Evolutionary conservation across 23 red algal genomes (phyloP), one percentile per base, ranked within the genome.

Genomic region (Chondrus crispus): DNA sequence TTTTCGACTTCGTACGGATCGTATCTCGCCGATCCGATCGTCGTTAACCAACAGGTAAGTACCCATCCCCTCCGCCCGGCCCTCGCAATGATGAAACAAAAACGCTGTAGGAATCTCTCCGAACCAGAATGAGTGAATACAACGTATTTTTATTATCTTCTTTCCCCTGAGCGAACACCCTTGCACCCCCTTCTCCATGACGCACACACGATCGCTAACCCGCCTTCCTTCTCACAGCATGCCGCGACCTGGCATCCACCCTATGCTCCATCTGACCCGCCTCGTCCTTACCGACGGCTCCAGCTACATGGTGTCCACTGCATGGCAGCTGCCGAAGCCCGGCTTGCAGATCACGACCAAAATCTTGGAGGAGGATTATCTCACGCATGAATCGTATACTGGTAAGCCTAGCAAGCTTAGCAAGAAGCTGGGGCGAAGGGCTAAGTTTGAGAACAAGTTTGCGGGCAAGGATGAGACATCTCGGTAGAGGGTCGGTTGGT

Each of bases 231-330:
- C 55, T 64, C 19, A 20, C 26, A 35, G 69, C 18, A 88, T 76
- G 58, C 80, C 84, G 73, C 45, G 72, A 12, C 70, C 80, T 18
- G 92, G 92, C 19, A 73, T 94, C 46, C 92, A 94, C 54, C 92
- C 92, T 45, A 88, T 88, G 73, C 46, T 87, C 53, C 82, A 94
- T 58, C 70, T 85, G 46, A 83, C 88, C 22, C 92, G 92, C 16
- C 5, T 88, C 49, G 92, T 94, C 0, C 74, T 94, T 9, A 79
- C 92, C 7, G 88, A 94, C 42, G 92, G 92, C 71, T 66, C 92
- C 2, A 87, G 81, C 18, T 51, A 81, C 28, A 78, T 87, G 1
- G 84, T 72, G 11, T 28, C 39, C 29, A 66, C 68, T 30, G 73
- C 82, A 7, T 94, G 92, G 92, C 92, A 88, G 53, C 54, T 54